Percentiles rank a stretch among this genome's conserved stretches.
Evolutionary conservation across 192 early-diverging fungal species (phyloP).

Genomic region (Dispira parvispora): DNA sequence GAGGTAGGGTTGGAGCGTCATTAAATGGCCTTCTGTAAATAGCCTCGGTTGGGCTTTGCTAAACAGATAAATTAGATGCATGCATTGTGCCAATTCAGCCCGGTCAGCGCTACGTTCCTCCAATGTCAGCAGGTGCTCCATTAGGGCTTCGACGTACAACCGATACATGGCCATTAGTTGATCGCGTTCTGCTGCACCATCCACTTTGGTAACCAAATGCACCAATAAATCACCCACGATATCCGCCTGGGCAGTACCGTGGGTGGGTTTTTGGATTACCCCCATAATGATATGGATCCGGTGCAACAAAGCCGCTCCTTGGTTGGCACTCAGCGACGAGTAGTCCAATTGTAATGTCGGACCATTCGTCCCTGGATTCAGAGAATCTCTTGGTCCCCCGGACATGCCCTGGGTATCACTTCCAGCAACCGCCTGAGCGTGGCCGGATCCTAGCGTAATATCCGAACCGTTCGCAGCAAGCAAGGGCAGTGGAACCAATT

Average conservation of each 20-base stretch:
- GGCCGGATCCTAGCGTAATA: constrained; percentile 13
- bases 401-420: constrained; percentile 11
- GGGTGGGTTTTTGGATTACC: constrained; percentile 17
- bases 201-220: constrained; percentile 17
- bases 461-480: constrained; percentile 17
- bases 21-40: constrained; percentile 19
- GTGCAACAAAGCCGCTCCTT: constrained; percentile 12
- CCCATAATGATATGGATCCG: constrained; percentile 27
- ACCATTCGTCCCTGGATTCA: constrained; percentile 11
- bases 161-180: constrained; percentile 34
- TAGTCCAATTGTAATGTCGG: constrained; percentile 8
- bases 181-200: constrained; percentile 25
- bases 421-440: constrained; percentile 12
- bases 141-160: constrained; percentile 54
- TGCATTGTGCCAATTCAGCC: constrained; percentile 10
- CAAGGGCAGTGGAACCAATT: constrained; percentile 18
- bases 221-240: constrained; percentile 22
- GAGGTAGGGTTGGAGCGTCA: constrained; percentile 40
- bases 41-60: constrained; percentile 17
- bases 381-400: constrained; percentile 12
- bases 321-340: constrained; percentile 6
- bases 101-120: constrained; percentile 32
- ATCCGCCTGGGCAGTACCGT: constrained; percentile 16
- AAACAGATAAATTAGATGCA: constrained; percentile 17
- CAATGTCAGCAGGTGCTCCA: constrained; percentile 47